phyloP scores from a whole-genome alignment of 108 stramenopile genomes.

The Fistulifera pelliculosa region DNA sequence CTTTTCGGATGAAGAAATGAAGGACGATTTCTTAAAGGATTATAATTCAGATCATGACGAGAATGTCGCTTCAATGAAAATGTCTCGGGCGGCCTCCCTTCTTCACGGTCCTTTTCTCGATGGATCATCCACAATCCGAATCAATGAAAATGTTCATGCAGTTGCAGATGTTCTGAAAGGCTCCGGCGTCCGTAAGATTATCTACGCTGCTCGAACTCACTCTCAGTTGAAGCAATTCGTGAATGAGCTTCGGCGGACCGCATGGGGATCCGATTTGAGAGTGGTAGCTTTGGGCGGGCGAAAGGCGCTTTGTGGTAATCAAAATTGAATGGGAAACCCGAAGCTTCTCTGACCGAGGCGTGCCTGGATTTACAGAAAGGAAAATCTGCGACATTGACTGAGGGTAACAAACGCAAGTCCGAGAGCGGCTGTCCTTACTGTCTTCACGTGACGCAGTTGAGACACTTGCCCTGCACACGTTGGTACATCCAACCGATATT shows the following conservation, averaged over 20 bases:
- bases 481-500: slow-evolving; percentile 78
- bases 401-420: slow-evolving; percentile 7
- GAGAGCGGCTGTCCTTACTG: slow-evolving; percentile 60
- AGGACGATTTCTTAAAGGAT: no score
- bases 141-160: no score
- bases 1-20: slow-evolving; percentile 34
- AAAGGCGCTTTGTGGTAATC: slow-evolving; percentile 76
- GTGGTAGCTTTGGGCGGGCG: slow-evolving; percentile 87
- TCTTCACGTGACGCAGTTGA: slow-evolving; percentile 41
- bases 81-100: slow-evolving; percentile 3
- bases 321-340: slow-evolving; percentile 35
- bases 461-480: slow-evolving; percentile 71
- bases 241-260: slow-evolving; percentile 62
- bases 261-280: slow-evolving; percentile 52
- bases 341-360: slow-evolving; percentile 72
- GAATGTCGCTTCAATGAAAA: slow-evolving; percentile 10
- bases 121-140: slow-evolving; percentile 28
- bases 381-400: no score
- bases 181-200: slow-evolving; percentile 51
- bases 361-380: slow-evolving; percentile 89
- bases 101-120: slow-evolving; percentile 42
- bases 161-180: background rate
- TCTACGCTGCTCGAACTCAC: slow-evolving; percentile 92
- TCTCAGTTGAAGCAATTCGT: slow-evolving; percentile 96
- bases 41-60: slow-evolving; percentile 42